Conservation (phyloP, 2,329 filamentous ascomycete genomes). For the Neocucurbitaria cava region DNA sequence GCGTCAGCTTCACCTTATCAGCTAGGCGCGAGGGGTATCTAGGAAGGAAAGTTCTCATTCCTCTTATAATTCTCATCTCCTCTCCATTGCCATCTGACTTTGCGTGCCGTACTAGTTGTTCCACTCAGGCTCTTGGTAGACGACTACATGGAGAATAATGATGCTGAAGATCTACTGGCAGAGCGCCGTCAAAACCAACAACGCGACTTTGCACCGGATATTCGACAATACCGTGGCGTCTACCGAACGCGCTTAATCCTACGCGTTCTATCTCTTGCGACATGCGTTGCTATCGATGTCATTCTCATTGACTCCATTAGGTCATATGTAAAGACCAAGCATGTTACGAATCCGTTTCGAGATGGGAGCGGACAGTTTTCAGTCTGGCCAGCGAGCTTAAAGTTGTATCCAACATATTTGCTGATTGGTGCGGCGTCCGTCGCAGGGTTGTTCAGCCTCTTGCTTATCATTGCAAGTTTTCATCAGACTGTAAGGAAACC, state of each 20-base stretch:
- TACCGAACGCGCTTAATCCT: slow-evolving; percentile 21
- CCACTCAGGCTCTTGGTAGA: neutral
- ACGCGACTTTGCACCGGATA: slow-evolving; percentile 9
- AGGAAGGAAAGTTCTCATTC: neutral
- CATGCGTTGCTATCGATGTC: slow-evolving; percentile 13
- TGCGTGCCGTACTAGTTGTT: no score
- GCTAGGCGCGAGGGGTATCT: neutral
- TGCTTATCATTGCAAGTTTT: slow-evolving; percentile 23
- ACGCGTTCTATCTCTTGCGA: slow-evolving; percentile 15
- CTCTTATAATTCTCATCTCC: neutral
- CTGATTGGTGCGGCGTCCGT: slow-evolving; percentile 17
- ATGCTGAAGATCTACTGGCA: slow-evolving; percentile 11
- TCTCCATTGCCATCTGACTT: neutral
- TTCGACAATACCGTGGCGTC: slow-evolving; percentile 15
- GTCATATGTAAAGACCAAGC: slow-evolving; percentile 14
- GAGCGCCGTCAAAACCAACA: slow-evolving; percentile 11
- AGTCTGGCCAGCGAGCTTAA: slow-evolving; percentile 25
- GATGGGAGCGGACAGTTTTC: slow-evolving; percentile 24
- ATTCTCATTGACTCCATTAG: slow-evolving; percentile 15
- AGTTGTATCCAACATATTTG: slow-evolving; percentile 20
- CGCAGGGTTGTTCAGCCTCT: slow-evolving; percentile 17
- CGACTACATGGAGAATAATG: slow-evolving; percentile 14
- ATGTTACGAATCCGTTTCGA: slow-evolving; percentile 16
- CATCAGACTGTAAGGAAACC: slow-evolving; percentile 18
- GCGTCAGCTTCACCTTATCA: slow-evolving; percentile 1